These are phyloP conservation scores for Lagenaria siceraria DNA, from an alignment of 306 rosid species.

Conservation along the genomic window DNA sequence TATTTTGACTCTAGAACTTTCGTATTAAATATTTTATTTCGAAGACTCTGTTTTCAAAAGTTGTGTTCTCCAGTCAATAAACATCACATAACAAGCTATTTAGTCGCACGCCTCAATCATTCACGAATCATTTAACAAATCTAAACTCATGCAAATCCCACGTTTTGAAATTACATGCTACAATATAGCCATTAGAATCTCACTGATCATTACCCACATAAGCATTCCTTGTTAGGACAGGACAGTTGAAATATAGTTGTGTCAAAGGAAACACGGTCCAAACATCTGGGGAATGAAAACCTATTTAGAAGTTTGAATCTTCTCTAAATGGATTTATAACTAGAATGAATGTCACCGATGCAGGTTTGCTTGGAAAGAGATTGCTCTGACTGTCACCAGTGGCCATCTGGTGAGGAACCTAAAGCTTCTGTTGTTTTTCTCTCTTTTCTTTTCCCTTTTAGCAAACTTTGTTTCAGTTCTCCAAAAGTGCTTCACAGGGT, in stretches of 20 bases:
- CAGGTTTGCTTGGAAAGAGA: conserved; percentile 87
- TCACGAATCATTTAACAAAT: background rate
- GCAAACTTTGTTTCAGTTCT: background rate
- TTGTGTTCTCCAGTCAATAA: too few species aligned
- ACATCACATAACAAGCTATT: too few species aligned
- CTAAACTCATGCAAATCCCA: background rate
- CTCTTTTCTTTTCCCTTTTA: background rate
- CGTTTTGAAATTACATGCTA: background rate
- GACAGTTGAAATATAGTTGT: background rate
- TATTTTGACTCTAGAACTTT: background rate
- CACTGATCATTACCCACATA: background rate
- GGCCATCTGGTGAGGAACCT: conserved; percentile 59
- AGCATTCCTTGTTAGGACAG: background rate
- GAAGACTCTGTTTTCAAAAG: too few species aligned
- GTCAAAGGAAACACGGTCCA: background rate
- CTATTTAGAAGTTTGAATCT: background rate
- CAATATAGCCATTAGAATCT: background rate
- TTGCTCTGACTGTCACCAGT: conserved; percentile 47
- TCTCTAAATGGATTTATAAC: background rate
- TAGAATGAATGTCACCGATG: background rate
- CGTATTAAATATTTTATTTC: too few species aligned
- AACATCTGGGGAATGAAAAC: background rate
- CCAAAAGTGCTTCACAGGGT: background rate
- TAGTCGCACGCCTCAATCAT: background rate
- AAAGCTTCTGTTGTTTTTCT: background rate